These are phyloP conservation scores for Raphanus sativus DNA, from an alignment of 345 rosid species.

Conservation along the genomic window DNA sequence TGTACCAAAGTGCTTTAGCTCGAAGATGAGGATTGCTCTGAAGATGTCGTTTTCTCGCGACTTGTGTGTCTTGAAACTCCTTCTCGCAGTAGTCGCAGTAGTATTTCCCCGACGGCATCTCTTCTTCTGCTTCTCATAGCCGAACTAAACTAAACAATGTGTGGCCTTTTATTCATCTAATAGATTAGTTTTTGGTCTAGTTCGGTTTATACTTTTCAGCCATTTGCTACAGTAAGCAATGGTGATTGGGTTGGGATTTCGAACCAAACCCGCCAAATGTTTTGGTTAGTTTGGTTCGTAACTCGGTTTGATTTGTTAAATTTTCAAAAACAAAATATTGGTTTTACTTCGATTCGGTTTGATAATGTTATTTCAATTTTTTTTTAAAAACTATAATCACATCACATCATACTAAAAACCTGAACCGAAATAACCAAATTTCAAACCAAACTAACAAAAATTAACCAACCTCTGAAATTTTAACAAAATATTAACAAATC, in stretches of 20 bases:
- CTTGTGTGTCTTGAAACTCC: constrained; percentile 78
- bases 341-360: too few species aligned
- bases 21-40: constrained; percentile 80
- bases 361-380: too few species aligned
- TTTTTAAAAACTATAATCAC: too few species aligned
- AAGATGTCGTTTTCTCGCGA: constrained; percentile 82
- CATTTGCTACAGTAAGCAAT: not conserved
- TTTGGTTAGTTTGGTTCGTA: too few species aligned
- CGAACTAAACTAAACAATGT: not conserved
- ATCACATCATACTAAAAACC: too few species aligned
- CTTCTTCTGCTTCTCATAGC: constrained; percentile 4
- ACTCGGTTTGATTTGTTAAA: too few species aligned
- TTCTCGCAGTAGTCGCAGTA: constrained; percentile 94
- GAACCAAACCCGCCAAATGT: too few species aligned
- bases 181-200: not conserved
- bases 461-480: too few species aligned
- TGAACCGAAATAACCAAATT: too few species aligned
- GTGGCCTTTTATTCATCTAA: not conserved
- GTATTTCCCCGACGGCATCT: constrained; percentile 70
- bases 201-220: not conserved
- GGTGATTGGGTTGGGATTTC: not conserved
- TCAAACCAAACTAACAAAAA: too few species aligned
- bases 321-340: too few species aligned
- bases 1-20: constrained; percentile 78
- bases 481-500: too few species aligned